A percentile compares a stretch with the other conserved stretches of the same genome.
phyloP scores from a whole-genome alignment of 1,139 yeast species.

The Geotrichum fermentans region DNA sequence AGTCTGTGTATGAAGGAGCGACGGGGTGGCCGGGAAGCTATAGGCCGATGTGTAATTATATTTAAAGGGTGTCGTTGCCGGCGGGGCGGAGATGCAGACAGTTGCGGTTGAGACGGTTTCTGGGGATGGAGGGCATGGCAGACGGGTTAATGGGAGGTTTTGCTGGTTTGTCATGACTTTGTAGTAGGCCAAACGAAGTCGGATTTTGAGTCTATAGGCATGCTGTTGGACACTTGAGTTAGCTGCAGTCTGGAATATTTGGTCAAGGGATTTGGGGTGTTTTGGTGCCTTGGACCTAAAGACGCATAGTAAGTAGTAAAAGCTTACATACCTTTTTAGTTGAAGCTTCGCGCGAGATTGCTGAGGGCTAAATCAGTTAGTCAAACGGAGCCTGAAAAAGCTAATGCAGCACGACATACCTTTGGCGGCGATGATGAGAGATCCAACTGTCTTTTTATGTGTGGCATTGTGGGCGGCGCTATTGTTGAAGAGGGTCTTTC shows the following conservation, averaged over 20 bases:
- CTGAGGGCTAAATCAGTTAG: neutral
- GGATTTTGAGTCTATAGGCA: slow-evolving; percentile 62
- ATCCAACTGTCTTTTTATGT: neutral
- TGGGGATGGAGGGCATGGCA: slow-evolving; percentile 26
- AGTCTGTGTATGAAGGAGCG: neutral
- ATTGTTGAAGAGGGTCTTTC: no score
- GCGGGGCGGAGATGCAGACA: slow-evolving; percentile 1
- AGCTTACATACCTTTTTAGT: slow-evolving; percentile 7
- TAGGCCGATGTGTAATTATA: no score
- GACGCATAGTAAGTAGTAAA: neutral
- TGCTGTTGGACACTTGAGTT: slow-evolving; percentile 31
- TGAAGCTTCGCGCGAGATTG: neutral
- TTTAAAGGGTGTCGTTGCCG: slow-evolving; percentile 2
- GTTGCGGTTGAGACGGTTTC: slow-evolving; percentile 1
- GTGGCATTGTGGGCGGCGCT: neutral
- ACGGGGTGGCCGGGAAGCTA: no score
- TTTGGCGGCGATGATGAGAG: slow-evolving; percentile 5
- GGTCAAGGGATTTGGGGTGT: neutral
- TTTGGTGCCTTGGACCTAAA: no score
- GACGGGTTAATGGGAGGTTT: slow-evolving; percentile 35
- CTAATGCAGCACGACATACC: neutral
- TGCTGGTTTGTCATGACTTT: slow-evolving; percentile 60
- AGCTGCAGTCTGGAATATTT: neutral
- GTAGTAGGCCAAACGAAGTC: slow-evolving; percentile 73
- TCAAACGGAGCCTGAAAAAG: neutral